Evolutionary conservation across 1,284 basidiomycete genomes (phyloP), one percentile per base, ranked within the genome.

Genomic region (Malassezia equina): DNA sequence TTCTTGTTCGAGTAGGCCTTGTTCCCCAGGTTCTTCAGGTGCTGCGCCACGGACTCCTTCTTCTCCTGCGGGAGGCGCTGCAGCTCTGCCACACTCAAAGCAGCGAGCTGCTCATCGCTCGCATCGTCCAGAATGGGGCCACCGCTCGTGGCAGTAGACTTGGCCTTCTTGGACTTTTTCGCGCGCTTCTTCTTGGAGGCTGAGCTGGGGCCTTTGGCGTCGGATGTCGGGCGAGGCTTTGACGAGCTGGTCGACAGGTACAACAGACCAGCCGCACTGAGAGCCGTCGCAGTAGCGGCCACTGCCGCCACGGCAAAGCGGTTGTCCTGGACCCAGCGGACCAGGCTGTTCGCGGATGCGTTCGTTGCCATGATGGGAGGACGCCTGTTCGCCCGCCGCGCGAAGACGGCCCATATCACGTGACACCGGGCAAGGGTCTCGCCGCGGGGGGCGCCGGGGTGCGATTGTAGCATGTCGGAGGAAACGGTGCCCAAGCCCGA

Each of bases 11-110:
- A 82, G 79, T 96, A 98, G 21, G 88, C 84, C 56, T 83, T 80
- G 77, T 99, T 99, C 47, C 94, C 94, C 69, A 83, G 82, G 31
- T 84, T 81, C 77, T 99, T 99, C 74, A 93, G 83, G 11, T 81
- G 78, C 11, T 83, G 83, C 7, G 91, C 91, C 36, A 84, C 78
- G 62, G 81, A 80, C 59, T 82, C 79, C 47, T 89, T 84, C 49
- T 64, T 65, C 34, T 65, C 60, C 21, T 58, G 46, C 21, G 70
- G 67, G 17, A 74, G 54, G 42, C 60, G 61, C 42, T 51, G 50
- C 40, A 74, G 68, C 29, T 69, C 70, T 21, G 61, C 47, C 49
- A 63, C 63, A 21, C 66, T 60, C 23, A 74, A 52, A 7, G 46
- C 52, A 28, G 67, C 65, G 25, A 74, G 63, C 47, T 62, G 54